Evolutionary conservation across 2,329 filamentous ascomycete species (phyloP), one percentile per base, ranked within the genome.

Genomic region (Cryphonectria carpinicola): DNA sequence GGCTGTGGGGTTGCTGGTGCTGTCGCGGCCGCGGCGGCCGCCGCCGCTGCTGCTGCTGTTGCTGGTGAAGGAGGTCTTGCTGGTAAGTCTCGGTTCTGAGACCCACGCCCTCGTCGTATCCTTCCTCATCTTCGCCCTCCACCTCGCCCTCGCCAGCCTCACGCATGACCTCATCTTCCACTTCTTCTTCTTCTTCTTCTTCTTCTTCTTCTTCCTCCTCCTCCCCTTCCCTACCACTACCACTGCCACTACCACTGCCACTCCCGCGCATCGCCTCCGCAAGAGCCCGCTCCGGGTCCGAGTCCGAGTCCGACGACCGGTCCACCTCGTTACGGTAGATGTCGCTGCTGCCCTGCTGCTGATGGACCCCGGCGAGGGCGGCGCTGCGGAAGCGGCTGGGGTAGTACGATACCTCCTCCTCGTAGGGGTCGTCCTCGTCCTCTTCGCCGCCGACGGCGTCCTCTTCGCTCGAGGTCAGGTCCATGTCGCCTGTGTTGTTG

Each of bases 381-480:
- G 61, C 61, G 46, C 41, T 68, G 58, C 68, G 64, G 66, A 68
- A 69, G 60, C 66, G 68, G 32, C 43, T 56, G 10, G 71, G 69
- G 69, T 69, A 72, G 64, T 72, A 72, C 22, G 69, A 71, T 13
- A 22, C 49, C 25, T 71, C 72, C 11, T 69, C 68, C 13, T 69
- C 73, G 10, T 63, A 69, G 52, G 63, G 56, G 46, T 63, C 65
- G 22, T 68, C 70, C 2, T 65, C 65, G 43, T 68, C 43, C 11
- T 39, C 68, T 1, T 68, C 68, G 2, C 65, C 70, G 49, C 58
- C 65, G 10, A 19, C 35, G 17, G 41, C 37, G 13, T 67, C 67
- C 3, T 70, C 68, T 37, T 86, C 62, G 84, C 69, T 74, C 60
- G 65, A 74, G 70, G 61, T 74, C 28, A 66, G 69, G 70, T 28